phyloP scores from a whole-genome alignment of 1,284 basidiomycete genomes.

The Sporisorium exsertum region DNA sequence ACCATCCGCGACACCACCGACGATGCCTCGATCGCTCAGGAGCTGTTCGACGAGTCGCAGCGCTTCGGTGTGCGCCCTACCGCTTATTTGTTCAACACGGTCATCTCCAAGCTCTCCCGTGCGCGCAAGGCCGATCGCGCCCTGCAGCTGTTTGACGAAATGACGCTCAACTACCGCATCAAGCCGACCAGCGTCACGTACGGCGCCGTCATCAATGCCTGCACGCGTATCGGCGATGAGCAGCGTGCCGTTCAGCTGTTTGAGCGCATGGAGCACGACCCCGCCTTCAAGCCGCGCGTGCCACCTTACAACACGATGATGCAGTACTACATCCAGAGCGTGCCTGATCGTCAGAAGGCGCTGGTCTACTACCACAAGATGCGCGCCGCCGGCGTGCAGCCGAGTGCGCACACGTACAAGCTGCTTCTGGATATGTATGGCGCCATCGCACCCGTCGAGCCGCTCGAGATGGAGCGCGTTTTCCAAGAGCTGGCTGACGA shows the following conservation, averaged over 20 bases:
- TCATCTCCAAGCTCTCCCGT: conserved; percentile 68
- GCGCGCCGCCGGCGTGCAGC: conserved; percentile 75
- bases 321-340: conserved; percentile 91
- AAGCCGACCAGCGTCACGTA: conserved; percentile 89
- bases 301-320: conserved; percentile 99
- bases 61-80: conserved; percentile 59
- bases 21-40: conserved; percentile 66
- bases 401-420: conserved; percentile 69
- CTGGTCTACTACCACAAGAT: conserved; percentile 81
- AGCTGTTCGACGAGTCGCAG: conserved; percentile 67
- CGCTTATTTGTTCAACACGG: conserved; percentile 67
- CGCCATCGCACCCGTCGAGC: conserved; percentile 80
- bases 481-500: conserved; percentile 77
- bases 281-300: conserved; percentile 85
- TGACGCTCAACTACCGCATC: conserved; percentile 70
- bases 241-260: conserved; percentile 85
- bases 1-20: conserved; percentile 68
- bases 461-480: conserved; percentile 79
- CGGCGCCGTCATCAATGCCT: conserved; percentile 90
- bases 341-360: conserved; percentile 78
- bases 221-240: conserved; percentile 84
- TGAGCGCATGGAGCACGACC: conserved; percentile 81
- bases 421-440: conserved; percentile 92
- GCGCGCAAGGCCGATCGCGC: conserved; percentile 67
- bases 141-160: conserved; percentile 65